Conservation (phyloP, 2,329 filamentous ascomycete genomes). For the Exophiala oligosperma region DNA sequence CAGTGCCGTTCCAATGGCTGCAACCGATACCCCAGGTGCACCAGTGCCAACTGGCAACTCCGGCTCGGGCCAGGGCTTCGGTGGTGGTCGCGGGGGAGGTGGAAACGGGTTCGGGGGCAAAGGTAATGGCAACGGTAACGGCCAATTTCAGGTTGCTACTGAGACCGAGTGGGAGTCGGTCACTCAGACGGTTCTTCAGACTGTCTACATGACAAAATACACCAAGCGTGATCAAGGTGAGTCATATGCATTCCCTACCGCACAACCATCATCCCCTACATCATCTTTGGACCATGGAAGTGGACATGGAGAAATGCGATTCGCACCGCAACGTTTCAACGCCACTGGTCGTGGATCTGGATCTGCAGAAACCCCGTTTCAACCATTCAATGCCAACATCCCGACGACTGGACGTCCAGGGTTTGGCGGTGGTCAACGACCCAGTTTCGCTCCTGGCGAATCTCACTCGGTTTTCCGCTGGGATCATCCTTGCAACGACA, state of each 20-base stretch:
- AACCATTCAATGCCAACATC: neutral
- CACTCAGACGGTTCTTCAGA: slow-evolving; percentile 20
- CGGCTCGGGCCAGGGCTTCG: neutral
- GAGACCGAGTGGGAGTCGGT: slow-evolving; percentile 22
- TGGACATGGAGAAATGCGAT: neutral
- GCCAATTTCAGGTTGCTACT: slow-evolving; percentile 10
- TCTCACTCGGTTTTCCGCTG: slow-evolving; percentile 3
- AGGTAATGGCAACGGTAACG: slow-evolving; percentile 11
- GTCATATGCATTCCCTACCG: neutral
- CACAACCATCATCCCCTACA: neutral
- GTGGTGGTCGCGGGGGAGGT: neutral
- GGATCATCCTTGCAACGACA: neutral
- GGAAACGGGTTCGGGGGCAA: neutral
- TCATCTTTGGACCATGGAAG: neutral
- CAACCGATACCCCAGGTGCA: neutral
- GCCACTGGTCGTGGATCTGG: neutral
- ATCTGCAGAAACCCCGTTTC: neutral
- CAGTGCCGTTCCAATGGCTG: slow-evolving; percentile 19
- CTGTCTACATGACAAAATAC: slow-evolving; percentile 21
- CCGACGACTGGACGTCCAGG: neutral
- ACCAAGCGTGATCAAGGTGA: slow-evolving; percentile 22
- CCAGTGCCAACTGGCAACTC: neutral
- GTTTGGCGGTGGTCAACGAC: neutral
- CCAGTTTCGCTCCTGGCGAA: slow-evolving; percentile 1
- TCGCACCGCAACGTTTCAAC: neutral